Conservation (phyloP, 2,329 filamentous ascomycete species). For the Juglanconis juglandina region DNA sequence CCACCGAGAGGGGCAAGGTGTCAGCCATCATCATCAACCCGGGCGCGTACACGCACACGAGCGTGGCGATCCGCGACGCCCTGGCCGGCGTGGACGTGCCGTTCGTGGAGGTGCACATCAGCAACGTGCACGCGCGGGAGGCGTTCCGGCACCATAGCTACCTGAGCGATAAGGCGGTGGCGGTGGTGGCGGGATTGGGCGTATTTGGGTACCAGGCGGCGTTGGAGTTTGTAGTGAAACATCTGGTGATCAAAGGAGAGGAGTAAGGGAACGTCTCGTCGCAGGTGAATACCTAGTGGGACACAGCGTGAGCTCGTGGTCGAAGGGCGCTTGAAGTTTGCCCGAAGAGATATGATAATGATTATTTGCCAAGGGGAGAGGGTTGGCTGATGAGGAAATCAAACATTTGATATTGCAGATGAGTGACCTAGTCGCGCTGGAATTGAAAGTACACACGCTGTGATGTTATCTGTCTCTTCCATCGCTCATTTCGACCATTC, state of each 20-base stretch:
- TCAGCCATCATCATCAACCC: slow-evolving; percentile 75
- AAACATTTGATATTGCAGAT: too few relatives aligned
- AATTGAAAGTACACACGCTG: too few relatives aligned
- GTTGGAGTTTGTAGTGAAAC: slow-evolving; percentile 49
- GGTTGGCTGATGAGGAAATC: too few relatives aligned
- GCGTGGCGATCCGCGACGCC: slow-evolving; percentile 72
- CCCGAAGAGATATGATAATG: too few relatives aligned
- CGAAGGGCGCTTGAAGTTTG: too few relatives aligned
- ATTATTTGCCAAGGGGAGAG: too few relatives aligned
- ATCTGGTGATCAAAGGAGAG: slow-evolving; percentile 40
- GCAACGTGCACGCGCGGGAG: slow-evolving; percentile 71
- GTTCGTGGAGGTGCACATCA: slow-evolving; percentile 75
- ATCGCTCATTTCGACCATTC: too few relatives aligned
- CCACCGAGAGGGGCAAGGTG: slow-evolving; percentile 31
- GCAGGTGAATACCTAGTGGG: neutral
- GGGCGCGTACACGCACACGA: slow-evolving; percentile 72
- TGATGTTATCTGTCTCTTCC: too few relatives aligned
- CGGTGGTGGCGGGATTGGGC: slow-evolving; percentile 68
- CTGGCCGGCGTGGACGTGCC: slow-evolving; percentile 66
- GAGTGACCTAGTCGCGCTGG: too few relatives aligned
- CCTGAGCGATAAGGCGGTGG: slow-evolving; percentile 71
- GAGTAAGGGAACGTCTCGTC: neutral
- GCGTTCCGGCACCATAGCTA: slow-evolving; percentile 67
- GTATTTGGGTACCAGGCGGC: slow-evolving; percentile 60
- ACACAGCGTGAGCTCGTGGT: neutral